Evolutionary conservation across 2,329 filamentous ascomycete genomes (phyloP), one percentile per base, ranked within the genome.

Genomic region (Sclerotinia trifoliorum): DNA sequence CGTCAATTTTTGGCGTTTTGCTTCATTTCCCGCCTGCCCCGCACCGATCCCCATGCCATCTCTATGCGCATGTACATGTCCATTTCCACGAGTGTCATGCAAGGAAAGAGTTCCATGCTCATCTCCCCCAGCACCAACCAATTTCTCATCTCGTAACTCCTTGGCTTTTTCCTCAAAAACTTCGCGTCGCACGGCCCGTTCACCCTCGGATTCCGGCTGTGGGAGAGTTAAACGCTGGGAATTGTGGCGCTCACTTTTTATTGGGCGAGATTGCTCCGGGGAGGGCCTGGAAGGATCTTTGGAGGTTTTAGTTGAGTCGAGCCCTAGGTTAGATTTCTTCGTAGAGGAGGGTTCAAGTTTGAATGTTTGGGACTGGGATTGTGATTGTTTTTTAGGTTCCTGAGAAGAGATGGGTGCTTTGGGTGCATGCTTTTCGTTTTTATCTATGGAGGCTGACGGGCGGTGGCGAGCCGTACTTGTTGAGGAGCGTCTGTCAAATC

Each of bases 131-230:
- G 73, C 74, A 11, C 71, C 71, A 21, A 87, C 78, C 24, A 87
- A 75, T 72, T 85, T 86, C 69, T 85, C 82, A 72, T 87, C 83
- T 21, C 85, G 79, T 5, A 86, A 75, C 61, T 79, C 77, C 35
- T 81, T 82, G 3, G 85, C 85, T 75, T 84, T 83, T 72, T 87
- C 85, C 75, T 86, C 84, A 10, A 83, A 81, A 21, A 81, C 77
- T 60, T 82, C 80, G n/a, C 83, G 78, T 60, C 81, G 76, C 67
- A 81, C 76, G 5, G 77, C 80, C 39, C 80, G 78, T 56, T 85
- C 83, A 17, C 79, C 79, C 69, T 83, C 80, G n/a, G 75, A 79
- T 69, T 74, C 73, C 58, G 65, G 68, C 42, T 71, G 74, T 10
- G 73, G 76, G 3, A 77, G 72, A 2, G 71, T 73, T 11, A 77